These are phyloP conservation scores for Globisporangium paroecandrum DNA, from an alignment of 352 stramenopile species.

Conservation along the genomic window DNA sequence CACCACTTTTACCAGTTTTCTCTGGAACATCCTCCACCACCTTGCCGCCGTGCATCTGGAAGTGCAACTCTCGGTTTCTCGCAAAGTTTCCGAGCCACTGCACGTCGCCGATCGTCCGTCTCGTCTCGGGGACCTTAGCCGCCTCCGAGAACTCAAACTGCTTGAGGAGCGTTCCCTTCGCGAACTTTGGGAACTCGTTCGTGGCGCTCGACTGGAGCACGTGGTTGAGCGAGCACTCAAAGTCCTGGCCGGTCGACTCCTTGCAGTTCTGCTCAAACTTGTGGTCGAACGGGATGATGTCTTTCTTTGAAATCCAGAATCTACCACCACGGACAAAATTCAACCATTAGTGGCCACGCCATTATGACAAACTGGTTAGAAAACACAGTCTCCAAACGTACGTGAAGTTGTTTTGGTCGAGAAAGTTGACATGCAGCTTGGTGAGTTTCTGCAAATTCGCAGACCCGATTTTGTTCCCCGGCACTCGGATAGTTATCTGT, in stretches of 20 bases:
- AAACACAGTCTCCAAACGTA: not conserved
- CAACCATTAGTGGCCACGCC: not conserved
- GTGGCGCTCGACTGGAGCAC: conserved; percentile 42
- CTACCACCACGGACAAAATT: conserved; percentile 15
- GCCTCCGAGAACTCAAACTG: conserved; percentile 26
- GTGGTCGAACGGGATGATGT: conserved; percentile 37
- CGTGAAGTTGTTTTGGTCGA: conserved; percentile 41
- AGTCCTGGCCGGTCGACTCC: conserved; percentile 28
- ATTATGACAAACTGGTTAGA: not conserved
- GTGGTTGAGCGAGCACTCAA: conserved; percentile 38
- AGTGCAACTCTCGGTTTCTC: conserved; percentile 32
- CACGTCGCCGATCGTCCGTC: conserved; percentile 22
- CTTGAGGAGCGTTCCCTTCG: conserved; percentile 33
- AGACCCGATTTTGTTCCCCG: conserved; percentile 40
- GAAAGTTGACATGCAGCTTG: conserved; percentile 53
- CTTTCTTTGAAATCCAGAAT: conserved; percentile 42
- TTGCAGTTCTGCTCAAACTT: conserved; percentile 34
- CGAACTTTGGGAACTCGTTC: conserved; percentile 41
- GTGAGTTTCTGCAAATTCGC: conserved; percentile 32
- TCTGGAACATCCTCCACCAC: not conserved
- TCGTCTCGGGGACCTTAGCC: conserved; percentile 24
- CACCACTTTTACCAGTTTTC: not conserved
- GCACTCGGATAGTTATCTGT: conserved; percentile 57
- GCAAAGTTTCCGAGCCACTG: conserved; percentile 40
- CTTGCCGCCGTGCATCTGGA: conserved; percentile 28